Evolutionary conservation across 2,329 filamentous ascomycete species (phyloP).

Genomic region (Fusarium oxysporum): DNA sequence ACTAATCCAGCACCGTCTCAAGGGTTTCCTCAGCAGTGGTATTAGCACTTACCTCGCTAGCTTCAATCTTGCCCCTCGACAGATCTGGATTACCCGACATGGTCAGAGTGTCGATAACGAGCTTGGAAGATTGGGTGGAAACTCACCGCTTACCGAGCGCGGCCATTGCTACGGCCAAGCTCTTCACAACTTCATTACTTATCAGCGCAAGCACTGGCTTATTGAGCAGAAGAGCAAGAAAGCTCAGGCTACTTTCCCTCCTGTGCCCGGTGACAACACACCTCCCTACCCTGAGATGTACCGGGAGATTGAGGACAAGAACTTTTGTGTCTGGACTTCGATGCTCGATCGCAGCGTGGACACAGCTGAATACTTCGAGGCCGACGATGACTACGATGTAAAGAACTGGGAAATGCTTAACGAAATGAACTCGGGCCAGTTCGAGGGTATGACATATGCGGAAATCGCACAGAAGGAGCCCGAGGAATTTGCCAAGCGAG

Average conservation of each 20-base stretch:
- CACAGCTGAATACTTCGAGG: conserved; percentile 88
- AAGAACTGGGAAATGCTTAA: conserved; percentile 99
- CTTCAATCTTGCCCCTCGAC: conserved; percentile 93
- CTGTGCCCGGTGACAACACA: conserved; percentile 88
- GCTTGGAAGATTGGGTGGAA: conserved; percentile 88
- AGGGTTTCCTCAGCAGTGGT: conserved; percentile 90
- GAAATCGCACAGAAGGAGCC: conserved; percentile 85
- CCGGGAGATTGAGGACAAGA: conserved; percentile 79
- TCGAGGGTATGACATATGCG: conserved; percentile 94
- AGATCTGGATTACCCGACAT: conserved; percentile 98
- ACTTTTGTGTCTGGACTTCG: conserved; percentile 98
- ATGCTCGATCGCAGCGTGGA: conserved; percentile 93
- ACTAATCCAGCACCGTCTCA: conserved; percentile 88
- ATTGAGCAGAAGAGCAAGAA: conserved; percentile 83
- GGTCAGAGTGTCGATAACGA: conserved; percentile 92
- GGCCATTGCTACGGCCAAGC: conserved; percentile 83
- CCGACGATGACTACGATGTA: conserved; percentile 92
- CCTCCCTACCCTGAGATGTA: conserved; percentile 92
- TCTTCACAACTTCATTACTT: conserved; percentile 84
- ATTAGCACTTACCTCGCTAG: conserved; percentile 96
- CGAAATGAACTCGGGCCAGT: conserved; percentile 90
- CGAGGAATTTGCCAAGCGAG: conserved; percentile 84
- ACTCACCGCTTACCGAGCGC: conserved; percentile 84
- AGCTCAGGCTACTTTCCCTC: conserved; percentile 85
- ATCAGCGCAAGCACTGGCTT: conserved; percentile 85